Evolutionary conservation across 1,284 basidiomycete genomes (phyloP), one percentile per base, ranked within the genome.

Genomic region (Schizopora paradoxa): DNA sequence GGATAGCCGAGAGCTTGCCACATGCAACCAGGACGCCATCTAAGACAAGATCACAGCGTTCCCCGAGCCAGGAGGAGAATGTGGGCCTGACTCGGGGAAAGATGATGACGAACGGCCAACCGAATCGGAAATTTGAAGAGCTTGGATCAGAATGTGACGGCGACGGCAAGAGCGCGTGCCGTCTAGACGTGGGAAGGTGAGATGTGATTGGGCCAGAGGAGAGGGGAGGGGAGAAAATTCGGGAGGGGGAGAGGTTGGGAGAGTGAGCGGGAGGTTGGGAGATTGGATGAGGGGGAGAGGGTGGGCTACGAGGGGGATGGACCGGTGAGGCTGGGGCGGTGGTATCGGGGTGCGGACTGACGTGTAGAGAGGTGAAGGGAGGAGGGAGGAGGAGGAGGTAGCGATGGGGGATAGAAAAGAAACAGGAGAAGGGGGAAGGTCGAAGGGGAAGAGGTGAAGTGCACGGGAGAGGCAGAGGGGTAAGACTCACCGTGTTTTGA

Each of bases 41-140:
- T n/a, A n/a, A n/a, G n/a, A n/a, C n/a, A n/a, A n/a, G n/a, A n/a
- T n/a, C n/a, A n/a, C n/a, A n/a, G 7, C 45, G 36, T 41, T n/a
- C 38, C 45, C 45, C 45, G 45, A 47, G 45, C 39, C 45, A 41
- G 31, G 21, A 34, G 22, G 13, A 5, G 27, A 19, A 31, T n/a
- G 26, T 16, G 19, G 14, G 25, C 45, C 38, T 47, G 45, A 41
- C 45, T 47, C 45, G 45, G 45, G 27, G 45, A 41, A 47, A 22
- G n/a, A 23, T 13, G 36, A 13, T 22, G 16, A 16, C 25, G 25
- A 19, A 16, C n/a, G 22, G 7, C 22, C n/a, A 22, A 7, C 16
- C 8, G 23, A 21, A 26, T 23, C 27, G 23, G 18, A 21, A 6
- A n/a, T n/a, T n/a, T n/a, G n/a, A n/a, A n/a, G n/a, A n/a, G n/a